Evolutionary conservation across 345 rosid genomes (phyloP), one percentile per base, ranked within the genome.

Genomic region (Kandelia obovata): DNA sequence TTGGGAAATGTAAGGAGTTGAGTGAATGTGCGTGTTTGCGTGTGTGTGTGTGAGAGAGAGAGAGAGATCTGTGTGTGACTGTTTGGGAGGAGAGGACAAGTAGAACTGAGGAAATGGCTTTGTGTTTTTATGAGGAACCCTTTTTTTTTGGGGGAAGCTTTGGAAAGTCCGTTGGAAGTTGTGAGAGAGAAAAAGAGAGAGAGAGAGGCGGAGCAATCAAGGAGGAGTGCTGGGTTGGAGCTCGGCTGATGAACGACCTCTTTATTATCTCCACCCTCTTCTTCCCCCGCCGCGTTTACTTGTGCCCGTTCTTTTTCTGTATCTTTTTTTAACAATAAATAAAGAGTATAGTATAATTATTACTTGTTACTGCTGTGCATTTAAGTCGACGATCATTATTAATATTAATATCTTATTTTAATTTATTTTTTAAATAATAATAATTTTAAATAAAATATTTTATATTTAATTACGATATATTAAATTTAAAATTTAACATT

Each of bases 191-290:
- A 61, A 62, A 81, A 21, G 21, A 21, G 0, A 31, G 51, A 15
- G 43, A 37, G 16, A 30, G 63, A 62, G 82, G 91, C 88, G 88
- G 92, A 89, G 82, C 76, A 79, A 61, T 52, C 96, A 49, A 87
- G 37, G 10, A 65, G 31, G 59, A 72, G 83, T 0, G 13, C 10
- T 37, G 11, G 11, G 43, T 10, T 0, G 11, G 11, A 0, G 46
- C 0, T 0, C 5, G 49, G 83, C 83, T 64, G 88, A 67, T 85
- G 46, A 83, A 86, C 92, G 32, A 78, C 83, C 84, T 53, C 55
- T 68, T 63, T 34, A 46, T 64, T 55, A 31, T 49, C 68, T 13
- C 27, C 35, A 17, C n/a, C 10, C 15, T 2, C 1, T 0, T 11
- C 49, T 43, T 0, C 49, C 1, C 0, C 49, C 17, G 17, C 16